phyloP scores from a whole-genome alignment of 805 yeast genomes.

The Lipomyces oligophaga region DNA sequence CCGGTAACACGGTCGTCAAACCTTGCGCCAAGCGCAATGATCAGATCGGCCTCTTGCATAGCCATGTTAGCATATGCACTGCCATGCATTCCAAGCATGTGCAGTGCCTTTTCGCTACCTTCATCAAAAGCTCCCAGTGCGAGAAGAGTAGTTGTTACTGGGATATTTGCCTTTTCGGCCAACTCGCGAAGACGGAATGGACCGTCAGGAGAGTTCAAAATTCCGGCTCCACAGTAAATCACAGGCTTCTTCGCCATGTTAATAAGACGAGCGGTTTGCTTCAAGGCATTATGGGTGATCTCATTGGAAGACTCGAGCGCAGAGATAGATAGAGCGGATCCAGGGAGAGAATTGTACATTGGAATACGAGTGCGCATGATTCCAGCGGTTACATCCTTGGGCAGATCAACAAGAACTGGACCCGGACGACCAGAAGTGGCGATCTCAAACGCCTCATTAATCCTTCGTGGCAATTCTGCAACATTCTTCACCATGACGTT shows the following conservation, averaged over 20 bases:
- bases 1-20: constrained; percentile 98
- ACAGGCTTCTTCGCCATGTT: constrained; percentile 84
- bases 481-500: constrained; percentile 96
- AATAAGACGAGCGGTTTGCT: constrained; percentile 71
- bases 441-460: constrained; percentile 96
- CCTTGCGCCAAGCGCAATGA: constrained; percentile 93
- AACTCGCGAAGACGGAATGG: constrained; percentile 75
- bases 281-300: constrained; percentile 68
- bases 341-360: constrained; percentile 51
- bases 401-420: constrained; percentile 94
- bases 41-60: constrained; percentile 88
- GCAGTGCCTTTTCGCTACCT: constrained; percentile 80
- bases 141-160: constrained; percentile 94
- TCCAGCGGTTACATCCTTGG: constrained; percentile 96
- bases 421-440: constrained; percentile 97
- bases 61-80: constrained; percentile 91
- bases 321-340: constrained; percentile 49
- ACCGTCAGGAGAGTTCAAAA: constrained; percentile 73
- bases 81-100: constrained; percentile 99
- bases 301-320: constrained; percentile 68
- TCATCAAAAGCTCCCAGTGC: constrained; percentile 95
- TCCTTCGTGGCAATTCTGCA: constrained; percentile 89
- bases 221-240: constrained; percentile 89
- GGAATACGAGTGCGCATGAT: constrained; percentile 85
- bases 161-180: constrained; percentile 85